Evolutionary conservation across 1,284 basidiomycete species (phyloP).

Genomic region (Cutaneotrichosporon cyanovorans): DNA sequence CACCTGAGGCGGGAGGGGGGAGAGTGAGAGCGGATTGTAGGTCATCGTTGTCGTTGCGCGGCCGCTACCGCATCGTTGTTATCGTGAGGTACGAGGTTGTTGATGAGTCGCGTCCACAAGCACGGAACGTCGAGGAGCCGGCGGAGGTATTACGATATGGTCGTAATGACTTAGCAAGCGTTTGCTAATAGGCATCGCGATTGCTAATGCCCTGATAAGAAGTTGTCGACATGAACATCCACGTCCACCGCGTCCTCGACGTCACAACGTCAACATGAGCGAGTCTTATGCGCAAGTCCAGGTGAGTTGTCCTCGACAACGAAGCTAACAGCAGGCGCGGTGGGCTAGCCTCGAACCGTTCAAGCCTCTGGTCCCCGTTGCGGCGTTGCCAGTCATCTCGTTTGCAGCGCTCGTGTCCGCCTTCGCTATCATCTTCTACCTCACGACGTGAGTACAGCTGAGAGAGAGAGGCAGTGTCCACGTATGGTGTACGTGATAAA

Average conservation of each 20-base stretch:
- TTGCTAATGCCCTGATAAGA: no score
- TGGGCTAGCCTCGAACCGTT: constrained; percentile 57
- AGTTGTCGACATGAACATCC: neutral
- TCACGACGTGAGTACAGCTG: constrained; percentile 65
- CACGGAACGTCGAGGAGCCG: neutral
- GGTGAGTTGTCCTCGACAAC: constrained; percentile 4
- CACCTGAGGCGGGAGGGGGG: constrained; percentile 36
- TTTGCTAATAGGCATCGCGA: neutral
- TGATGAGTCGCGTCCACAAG: neutral
- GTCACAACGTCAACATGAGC: constrained; percentile 3
- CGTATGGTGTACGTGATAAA: no score
- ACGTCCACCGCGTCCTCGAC: neutral
- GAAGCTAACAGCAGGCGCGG: constrained; percentile 47
- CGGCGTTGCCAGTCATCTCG: constrained; percentile 63
- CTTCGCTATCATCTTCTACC: constrained; percentile 76
- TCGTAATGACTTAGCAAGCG: neutral
- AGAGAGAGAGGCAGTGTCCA: no score
- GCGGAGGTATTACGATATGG: neutral
- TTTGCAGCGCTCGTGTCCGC: constrained; percentile 62
- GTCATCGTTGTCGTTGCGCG: constrained; percentile 8
- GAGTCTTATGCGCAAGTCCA: constrained; percentile 11
- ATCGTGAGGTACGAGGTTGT: neutral
- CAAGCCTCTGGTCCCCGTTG: constrained; percentile 58
- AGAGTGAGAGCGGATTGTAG: constrained; percentile 43
- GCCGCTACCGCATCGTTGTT: constrained; percentile 8